phyloP scores from a whole-genome alignment of 441 rosid genomes.

The Euphorbia neoarborescens region DNA sequence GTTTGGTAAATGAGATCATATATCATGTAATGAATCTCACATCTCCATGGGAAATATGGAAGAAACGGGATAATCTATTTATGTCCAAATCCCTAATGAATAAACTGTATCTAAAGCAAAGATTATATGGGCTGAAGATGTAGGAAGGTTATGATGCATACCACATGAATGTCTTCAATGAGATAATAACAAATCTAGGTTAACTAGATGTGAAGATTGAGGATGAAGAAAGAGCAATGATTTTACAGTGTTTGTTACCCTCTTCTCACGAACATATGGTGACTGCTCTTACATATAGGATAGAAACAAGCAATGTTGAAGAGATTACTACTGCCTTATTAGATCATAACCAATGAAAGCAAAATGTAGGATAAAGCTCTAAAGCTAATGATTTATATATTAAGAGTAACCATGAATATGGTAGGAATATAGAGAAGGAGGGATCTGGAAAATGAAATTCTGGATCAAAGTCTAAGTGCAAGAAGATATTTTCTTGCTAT shows the following conservation, averaged over 20 bases:
- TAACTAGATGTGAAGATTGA: neutral
- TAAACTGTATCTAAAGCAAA: neutral
- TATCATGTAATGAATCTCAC: too few relatives aligned
- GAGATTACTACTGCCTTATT: neutral
- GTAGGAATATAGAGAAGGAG: neutral
- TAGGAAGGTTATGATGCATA: neutral
- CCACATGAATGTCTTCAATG: neutral
- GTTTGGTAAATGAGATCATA: too few relatives aligned
- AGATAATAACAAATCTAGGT: neutral
- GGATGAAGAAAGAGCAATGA: too few relatives aligned
- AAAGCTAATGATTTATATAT: too few relatives aligned
- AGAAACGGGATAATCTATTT: neutral
- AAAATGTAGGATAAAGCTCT: neutral
- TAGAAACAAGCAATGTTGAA: neutral
- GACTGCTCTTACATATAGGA: neutral
- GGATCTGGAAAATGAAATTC: neutral
- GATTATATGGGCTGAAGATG: neutral
- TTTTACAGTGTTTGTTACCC: neutral
- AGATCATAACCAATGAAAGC: neutral
- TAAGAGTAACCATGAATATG: neutral
- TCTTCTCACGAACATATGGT: too few relatives aligned
- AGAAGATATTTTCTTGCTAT: neutral
- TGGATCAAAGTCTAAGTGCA: neutral
- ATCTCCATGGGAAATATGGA: too few relatives aligned
- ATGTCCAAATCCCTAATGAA: neutral